Evolutionary conservation across 2,329 filamentous ascomycete species (phyloP), one percentile per base, ranked within the genome.

Genomic region (Fusarium lateritium): DNA sequence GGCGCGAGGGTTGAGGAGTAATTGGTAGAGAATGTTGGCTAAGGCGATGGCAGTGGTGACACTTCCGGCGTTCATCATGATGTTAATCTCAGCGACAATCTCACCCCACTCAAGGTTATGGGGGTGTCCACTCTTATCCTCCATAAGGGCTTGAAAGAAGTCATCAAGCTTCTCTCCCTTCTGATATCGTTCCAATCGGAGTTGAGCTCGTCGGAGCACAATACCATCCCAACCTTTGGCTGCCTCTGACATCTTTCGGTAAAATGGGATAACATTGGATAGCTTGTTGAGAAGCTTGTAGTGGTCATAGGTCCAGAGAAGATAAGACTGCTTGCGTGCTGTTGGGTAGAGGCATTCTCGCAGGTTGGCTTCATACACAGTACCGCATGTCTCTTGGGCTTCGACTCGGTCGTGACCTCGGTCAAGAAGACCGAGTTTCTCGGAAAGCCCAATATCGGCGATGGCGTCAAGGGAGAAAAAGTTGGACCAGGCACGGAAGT

Each of bases 391-490:
- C 22, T 76, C 73, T 58, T 83, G 78, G 2, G 81, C 83, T 2
- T 76, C 77, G n/a, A 82, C 78, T 6, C 78, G 73, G 64, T 86
- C 84, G 56, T 82, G 75, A 2, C 85, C 85, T 38, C 76, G 72
- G 57, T 86, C 85, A 5, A 88, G 78, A 62, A 87, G 84, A 2
- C 84, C 83, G 5, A 87, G 80, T 17, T 78, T 79, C 62, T 86
- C 81, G 1, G 79, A 83, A 1, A 87, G 77, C 2, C 85, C 86
- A 72, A 88, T 88, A 56, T 87, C 84, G 34, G 83, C 84, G 50
- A 88, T 87, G 17, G 84, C 85, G 52, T 88, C 86, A 4, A 88
- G 78, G 0, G 84, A 85, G 73, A 88, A 87, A 74, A 85, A 86
- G 74, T 87, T 88, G 11, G 80, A 83, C 67, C 69, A 88, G 10